Conservation (phyloP, 192 early-diverging fungal species). For the Lobosporangium transversale region DNA sequence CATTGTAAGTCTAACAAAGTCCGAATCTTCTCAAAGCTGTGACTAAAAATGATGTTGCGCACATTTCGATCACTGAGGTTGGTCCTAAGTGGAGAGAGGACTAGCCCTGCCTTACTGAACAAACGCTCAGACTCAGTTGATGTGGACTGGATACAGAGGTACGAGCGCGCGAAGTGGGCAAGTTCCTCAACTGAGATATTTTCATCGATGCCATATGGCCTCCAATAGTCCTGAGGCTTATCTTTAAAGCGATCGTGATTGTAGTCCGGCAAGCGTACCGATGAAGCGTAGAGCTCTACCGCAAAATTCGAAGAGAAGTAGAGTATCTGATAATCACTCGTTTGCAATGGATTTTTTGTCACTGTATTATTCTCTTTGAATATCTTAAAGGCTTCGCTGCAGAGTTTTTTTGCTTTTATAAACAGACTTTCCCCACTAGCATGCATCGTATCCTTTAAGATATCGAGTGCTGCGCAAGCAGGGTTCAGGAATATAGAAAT, state of each 20-base stretch:
- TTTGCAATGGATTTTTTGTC: not conserved
- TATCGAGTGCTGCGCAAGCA: not conserved
- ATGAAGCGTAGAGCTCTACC: conserved; percentile 2
- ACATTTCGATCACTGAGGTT: not conserved
- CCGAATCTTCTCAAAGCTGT: conserved; percentile 8
- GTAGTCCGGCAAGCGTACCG: too few relatives aligned
- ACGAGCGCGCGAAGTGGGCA: not conserved
- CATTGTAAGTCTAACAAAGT: too few relatives aligned
- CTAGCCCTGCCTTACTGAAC: conserved; percentile 9
- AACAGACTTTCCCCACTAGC: not conserved
- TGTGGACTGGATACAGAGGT: conserved; percentile 21
- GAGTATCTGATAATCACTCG: not conserved
- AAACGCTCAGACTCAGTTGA: conserved; percentile 19
- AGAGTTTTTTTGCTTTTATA: conserved; percentile 4
- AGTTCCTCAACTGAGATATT: not conserved
- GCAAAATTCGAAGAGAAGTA: not conserved
- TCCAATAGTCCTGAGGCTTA: conserved; percentile 5
- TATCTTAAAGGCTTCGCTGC: not conserved
- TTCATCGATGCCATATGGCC: not conserved
- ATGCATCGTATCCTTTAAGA: not conserved
- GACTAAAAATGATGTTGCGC: conserved; percentile 4
- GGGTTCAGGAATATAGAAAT: conserved; percentile 21
- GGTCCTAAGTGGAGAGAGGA: conserved; percentile 2
- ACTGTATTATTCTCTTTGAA: too few relatives aligned
- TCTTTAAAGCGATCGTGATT: not conserved